phyloP scores from a whole-genome alignment of 176 grass and related monocot species.

The Rhynchospora pubera region DNA sequence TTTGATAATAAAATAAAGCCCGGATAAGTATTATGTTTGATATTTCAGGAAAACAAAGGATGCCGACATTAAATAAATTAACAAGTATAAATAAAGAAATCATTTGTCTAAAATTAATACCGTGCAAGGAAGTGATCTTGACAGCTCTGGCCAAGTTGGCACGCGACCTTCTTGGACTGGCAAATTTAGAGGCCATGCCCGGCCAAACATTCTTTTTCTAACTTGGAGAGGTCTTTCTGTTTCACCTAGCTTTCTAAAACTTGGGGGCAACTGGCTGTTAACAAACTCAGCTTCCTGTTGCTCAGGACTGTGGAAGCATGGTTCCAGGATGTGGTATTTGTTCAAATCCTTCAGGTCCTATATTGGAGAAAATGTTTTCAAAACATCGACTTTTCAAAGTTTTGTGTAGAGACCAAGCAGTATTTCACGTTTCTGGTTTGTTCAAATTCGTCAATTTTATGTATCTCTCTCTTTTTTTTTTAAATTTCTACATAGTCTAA shows the following conservation, averaged over 20 bases:
- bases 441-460: not conserved
- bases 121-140: conserved; percentile 69
- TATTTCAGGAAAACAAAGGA: not conserved
- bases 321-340: conserved; percentile 24
- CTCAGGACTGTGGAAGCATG: conserved; percentile 19
- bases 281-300: conserved; percentile 26
- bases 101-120: conserved; percentile 22
- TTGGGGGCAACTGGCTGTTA: conserved; percentile 52
- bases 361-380: not conserved
- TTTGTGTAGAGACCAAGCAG: too few species aligned
- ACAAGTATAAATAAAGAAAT: not conserved
- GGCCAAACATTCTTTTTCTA: conserved; percentile 87
- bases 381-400: not conserved
- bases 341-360: conserved; percentile 23
- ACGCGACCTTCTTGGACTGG: conserved; percentile 38
- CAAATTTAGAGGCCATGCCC: conserved; percentile 65
- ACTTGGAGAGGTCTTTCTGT: conserved; percentile 53
- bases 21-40: not conserved
- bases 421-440: not conserved
- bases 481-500: not conserved
- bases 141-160: conserved; percentile 63
- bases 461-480: not conserved
- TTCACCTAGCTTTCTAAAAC: conserved; percentile 81
- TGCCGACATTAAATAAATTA: not conserved
- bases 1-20: not conserved